These are phyloP conservation scores for Metrosideros polymorpha DNA, from an alignment of 441 rosid genomes.

Conservation along the genomic window DNA sequence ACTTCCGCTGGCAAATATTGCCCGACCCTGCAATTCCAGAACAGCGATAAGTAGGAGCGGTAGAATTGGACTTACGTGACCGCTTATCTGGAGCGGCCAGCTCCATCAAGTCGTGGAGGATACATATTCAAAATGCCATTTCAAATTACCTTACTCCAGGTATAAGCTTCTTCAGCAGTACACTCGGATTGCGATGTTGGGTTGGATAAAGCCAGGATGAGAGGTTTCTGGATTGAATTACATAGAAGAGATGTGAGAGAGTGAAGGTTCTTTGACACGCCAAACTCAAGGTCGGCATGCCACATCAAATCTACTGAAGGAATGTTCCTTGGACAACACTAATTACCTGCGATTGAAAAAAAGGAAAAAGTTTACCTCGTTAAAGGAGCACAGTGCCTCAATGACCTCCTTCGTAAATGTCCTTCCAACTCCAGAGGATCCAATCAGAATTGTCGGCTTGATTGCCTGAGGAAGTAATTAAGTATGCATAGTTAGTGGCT, in stretches of 20 bases:
- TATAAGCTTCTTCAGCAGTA: background rate
- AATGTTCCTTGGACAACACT: background rate
- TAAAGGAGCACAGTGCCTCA: background rate
- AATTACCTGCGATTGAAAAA: background rate
- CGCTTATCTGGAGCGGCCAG: background rate
- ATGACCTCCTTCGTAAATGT: background rate
- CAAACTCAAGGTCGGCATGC: background rate
- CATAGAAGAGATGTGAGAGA: background rate
- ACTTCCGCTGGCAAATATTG: background rate
- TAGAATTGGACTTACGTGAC: background rate
- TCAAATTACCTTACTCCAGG: background rate
- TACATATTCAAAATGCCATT: background rate
- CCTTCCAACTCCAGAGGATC: background rate
- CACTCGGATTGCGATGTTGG: background rate
- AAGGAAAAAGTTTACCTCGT: background rate
- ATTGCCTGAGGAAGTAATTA: background rate
- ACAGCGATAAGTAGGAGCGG: background rate
- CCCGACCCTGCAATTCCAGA: background rate
- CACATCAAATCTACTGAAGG: background rate
- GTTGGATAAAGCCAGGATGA: background rate
- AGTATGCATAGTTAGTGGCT: background rate
- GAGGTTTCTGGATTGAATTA: background rate
- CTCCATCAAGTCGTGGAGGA: background rate
- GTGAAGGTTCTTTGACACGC: background rate
- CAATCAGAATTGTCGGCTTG: background rate